Evolutionary conservation across 768 basidiomycete genomes (phyloP).

Genomic region (Suillus brevipes): DNA sequence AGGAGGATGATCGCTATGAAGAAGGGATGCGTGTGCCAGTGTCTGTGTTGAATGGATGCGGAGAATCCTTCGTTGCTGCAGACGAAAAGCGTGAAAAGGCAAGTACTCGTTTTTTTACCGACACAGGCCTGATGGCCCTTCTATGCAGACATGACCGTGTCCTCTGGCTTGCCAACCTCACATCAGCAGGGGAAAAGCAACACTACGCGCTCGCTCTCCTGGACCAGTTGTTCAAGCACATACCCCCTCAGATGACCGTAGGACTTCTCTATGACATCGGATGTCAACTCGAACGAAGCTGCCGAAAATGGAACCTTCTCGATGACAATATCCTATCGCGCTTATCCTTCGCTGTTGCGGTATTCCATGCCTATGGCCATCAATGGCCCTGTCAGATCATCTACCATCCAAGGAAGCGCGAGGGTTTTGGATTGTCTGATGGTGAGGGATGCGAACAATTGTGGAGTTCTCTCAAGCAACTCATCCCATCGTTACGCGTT

Average conservation of each 20-base stretch:
- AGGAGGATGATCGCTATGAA: conserved; percentile 18
- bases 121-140: conserved; percentile 20
- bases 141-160: conserved; percentile 19
- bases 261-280: conserved; percentile 26
- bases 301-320: conserved; percentile 8
- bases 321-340: background rate
- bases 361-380: conserved; percentile 39
- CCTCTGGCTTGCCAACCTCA: conserved; percentile 21
- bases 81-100: conserved; percentile 21
- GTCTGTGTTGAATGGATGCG: conserved; percentile 34
- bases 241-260: conserved; percentile 17
- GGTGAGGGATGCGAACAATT: conserved; percentile 38
- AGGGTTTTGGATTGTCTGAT: conserved; percentile 35
- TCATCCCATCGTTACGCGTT: conserved; percentile 19
- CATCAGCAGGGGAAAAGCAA: conserved; percentile 19
- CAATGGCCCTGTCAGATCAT: conserved; percentile 37
- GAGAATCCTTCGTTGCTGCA: conserved; percentile 29
- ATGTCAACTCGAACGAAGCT: conserved; percentile 22
- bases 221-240: conserved; percentile 15
- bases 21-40: conserved; percentile 26
- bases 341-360: conserved; percentile 28
- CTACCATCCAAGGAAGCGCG: conserved; percentile 33
- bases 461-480: conserved; percentile 29
- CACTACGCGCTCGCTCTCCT: conserved; percentile 22
- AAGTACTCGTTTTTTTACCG: conserved; percentile 15